phyloP scores from a whole-genome alignment of 768 basidiomycete genomes.

The Coprinopsis cinerea region DNA sequence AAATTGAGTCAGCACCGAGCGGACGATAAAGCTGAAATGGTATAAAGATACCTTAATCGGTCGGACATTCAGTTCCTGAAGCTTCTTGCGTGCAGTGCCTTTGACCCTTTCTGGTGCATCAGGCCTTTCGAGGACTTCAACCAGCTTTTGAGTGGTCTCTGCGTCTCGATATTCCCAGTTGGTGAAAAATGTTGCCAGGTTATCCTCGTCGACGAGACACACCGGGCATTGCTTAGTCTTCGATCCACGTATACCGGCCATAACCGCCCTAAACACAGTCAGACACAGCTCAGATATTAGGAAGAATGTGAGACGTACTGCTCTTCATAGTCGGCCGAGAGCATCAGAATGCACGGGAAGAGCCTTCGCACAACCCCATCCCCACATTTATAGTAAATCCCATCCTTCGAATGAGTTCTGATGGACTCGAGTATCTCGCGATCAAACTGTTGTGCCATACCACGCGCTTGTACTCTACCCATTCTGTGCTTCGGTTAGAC shows the following conservation, averaged over 20 bases:
- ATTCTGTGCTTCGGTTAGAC: constrained; percentile 19
- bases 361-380: constrained; percentile 20
- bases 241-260: constrained; percentile 28
- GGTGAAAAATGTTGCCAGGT: constrained; percentile 17
- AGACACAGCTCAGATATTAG: not conserved
- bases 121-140: not conserved
- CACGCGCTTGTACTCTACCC: constrained; percentile 26
- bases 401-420: constrained; percentile 6
- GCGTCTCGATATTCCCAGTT: constrained; percentile 12
- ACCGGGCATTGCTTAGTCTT: constrained; percentile 28
- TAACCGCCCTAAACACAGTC: constrained; percentile 23
- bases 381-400: constrained; percentile 11
- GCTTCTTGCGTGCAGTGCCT: not conserved
- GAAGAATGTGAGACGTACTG: constrained; percentile 27
- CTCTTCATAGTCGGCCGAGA: constrained; percentile 41
- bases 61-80: not conserved
- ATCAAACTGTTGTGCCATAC: constrained; percentile 35
- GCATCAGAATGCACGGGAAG: constrained; percentile 32
- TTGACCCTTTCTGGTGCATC: not conserved
- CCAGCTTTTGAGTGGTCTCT: constrained; percentile 11
- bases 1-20: constrained; percentile 17
- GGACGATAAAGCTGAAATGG: not conserved
- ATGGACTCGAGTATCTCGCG: constrained; percentile 23
- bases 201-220: constrained; percentile 27
- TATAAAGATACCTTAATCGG: not conserved